phyloP scores from a whole-genome alignment of 1,284 basidiomycete genomes.

The Austroboletus novae-zelandiae region DNA sequence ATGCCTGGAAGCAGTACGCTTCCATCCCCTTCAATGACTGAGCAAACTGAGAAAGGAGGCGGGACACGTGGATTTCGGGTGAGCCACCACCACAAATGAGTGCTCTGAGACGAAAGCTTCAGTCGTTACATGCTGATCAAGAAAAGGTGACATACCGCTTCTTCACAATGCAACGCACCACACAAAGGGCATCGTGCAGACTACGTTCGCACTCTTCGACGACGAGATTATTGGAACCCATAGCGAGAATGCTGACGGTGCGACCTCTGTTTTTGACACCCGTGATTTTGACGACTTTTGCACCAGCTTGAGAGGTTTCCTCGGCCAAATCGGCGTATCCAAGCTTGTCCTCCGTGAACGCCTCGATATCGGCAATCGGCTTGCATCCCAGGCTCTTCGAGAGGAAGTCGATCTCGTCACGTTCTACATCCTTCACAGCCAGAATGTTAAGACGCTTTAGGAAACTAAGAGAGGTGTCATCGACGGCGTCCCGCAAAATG shows the following conservation, averaged over 20 bases:
- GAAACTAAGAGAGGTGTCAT: constrained; percentile 98
- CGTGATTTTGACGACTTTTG: constrained; percentile 92
- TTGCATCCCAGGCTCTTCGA: constrained; percentile 94
- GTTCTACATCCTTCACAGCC: constrained; percentile 96
- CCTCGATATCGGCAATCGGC: constrained; percentile 96
- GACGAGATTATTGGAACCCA: constrained; percentile 91
- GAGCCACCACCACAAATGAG: constrained; percentile 97
- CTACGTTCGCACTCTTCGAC: constrained; percentile 97
- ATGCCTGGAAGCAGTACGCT: constrained; percentile 98
- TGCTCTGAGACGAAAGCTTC: constrained; percentile 53
- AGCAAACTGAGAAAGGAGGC: constrained; percentile 87
- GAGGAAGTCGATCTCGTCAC: constrained; percentile 98
- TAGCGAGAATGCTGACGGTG: constrained; percentile 95
- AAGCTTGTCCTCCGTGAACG: constrained; percentile 98
- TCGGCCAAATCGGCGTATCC: constrained; percentile 96
- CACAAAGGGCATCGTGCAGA: constrained; percentile 97
- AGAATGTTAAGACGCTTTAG: constrained; percentile 97
- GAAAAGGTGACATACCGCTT: constrained; percentile 59
- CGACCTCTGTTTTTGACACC: constrained; percentile 95
- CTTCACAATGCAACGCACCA: constrained; percentile 97
- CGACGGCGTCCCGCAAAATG: constrained; percentile 97
- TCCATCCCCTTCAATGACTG: constrained; percentile 98
- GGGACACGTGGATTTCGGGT: constrained; percentile 98
- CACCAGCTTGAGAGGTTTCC: constrained; percentile 82
- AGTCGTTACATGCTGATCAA: constrained; percentile 1